These are phyloP conservation scores for Aspergillus ochraceus DNA, from an alignment of 2,329 filamentous ascomycete genomes.

Conservation along the genomic window DNA sequence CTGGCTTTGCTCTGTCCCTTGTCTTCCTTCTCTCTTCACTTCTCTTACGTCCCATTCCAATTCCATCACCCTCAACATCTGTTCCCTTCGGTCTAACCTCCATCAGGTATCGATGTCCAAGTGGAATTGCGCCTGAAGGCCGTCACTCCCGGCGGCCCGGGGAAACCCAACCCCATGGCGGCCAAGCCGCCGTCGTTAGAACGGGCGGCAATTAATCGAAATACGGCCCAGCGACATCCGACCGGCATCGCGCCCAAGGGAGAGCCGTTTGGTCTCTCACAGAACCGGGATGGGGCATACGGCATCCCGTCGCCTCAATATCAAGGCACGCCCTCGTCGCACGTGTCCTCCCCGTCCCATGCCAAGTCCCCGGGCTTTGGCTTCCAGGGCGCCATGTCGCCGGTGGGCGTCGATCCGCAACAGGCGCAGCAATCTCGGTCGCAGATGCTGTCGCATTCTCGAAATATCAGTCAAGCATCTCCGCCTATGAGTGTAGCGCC, in stretches of 20 bases:
- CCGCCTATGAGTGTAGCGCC: conserved; percentile 38
- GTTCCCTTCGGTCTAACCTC: conserved; percentile 6
- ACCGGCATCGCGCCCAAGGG: conserved; percentile 75
- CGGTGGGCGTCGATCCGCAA: conserved; percentile 58
- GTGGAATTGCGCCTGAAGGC: conserved; percentile 92
- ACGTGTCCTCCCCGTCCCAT: conserved; percentile 66
- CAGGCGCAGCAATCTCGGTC: conserved; percentile 51
- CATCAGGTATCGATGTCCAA: conserved; percentile 88
- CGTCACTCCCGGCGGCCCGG: conserved; percentile 70
- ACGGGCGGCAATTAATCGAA: conserved; percentile 76
- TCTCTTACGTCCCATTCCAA: neutral
- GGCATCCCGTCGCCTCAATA: conserved; percentile 65
- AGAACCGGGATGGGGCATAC: conserved; percentile 39
- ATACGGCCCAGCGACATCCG: conserved; percentile 68
- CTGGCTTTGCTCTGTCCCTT: too few species aligned
- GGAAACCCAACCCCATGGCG: conserved; percentile 67
- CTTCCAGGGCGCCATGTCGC: conserved; percentile 61
- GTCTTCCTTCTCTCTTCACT: neutral
- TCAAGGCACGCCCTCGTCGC: conserved; percentile 80
- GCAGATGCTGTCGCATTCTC: conserved; percentile 44
- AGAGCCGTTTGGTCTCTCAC: conserved; percentile 50
- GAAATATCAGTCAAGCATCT: conserved; percentile 34
- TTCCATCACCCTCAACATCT: conserved; percentile 1
- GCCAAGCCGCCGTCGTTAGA: conserved; percentile 73
- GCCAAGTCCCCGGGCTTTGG: conserved; percentile 63